A percentile compares a stretch with the other conserved stretches of the same genome.
phyloP scores from a whole-genome alignment of 495 filamentous ascomycete species.

The Sordaria brevicollis region DNA sequence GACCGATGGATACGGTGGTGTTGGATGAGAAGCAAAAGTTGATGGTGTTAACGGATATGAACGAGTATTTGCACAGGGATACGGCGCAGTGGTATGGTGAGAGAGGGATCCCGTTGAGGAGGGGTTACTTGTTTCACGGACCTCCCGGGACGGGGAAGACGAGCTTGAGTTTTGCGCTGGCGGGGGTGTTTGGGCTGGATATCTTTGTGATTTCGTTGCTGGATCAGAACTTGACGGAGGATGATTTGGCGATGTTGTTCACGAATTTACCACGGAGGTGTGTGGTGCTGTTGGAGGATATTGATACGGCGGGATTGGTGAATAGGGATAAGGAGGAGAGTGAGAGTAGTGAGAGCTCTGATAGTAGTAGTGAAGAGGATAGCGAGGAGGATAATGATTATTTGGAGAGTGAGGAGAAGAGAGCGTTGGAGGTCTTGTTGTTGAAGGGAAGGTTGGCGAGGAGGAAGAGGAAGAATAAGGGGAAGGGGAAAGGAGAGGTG shows the following conservation, averaged over 20 bases:
- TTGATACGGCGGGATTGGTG: constrained; percentile 57
- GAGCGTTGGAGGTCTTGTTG: neutral
- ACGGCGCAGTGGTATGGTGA: constrained; percentile 69
- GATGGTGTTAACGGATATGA: constrained; percentile 66
- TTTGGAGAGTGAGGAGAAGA: neutral
- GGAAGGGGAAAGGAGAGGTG: neutral
- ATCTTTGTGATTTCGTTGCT: constrained; percentile 57
- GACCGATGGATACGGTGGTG: constrained; percentile 76
- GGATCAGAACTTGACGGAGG: constrained; percentile 56
- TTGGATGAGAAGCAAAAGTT: constrained; percentile 67
- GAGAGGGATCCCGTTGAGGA: constrained; percentile 80
- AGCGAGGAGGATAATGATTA: neutral
- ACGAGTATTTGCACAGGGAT: constrained; percentile 71
- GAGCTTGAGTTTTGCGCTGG: constrained; percentile 52
- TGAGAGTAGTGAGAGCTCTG: neutral
- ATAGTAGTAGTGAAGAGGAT: neutral
- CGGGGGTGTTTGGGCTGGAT: constrained; percentile 58
- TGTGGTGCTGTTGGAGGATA: constrained; percentile 62
- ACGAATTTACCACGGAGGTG: constrained; percentile 51
- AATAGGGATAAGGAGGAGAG: constrained; percentile 17
- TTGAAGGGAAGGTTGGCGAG: neutral
- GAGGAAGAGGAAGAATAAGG: neutral
- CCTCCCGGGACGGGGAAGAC: constrained; percentile 62
- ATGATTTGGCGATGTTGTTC: constrained; percentile 58
- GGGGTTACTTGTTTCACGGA: constrained; percentile 77